phyloP scores from a whole-genome alignment of 2,329 filamentous ascomycete species.

The Claviceps paspali region DNA sequence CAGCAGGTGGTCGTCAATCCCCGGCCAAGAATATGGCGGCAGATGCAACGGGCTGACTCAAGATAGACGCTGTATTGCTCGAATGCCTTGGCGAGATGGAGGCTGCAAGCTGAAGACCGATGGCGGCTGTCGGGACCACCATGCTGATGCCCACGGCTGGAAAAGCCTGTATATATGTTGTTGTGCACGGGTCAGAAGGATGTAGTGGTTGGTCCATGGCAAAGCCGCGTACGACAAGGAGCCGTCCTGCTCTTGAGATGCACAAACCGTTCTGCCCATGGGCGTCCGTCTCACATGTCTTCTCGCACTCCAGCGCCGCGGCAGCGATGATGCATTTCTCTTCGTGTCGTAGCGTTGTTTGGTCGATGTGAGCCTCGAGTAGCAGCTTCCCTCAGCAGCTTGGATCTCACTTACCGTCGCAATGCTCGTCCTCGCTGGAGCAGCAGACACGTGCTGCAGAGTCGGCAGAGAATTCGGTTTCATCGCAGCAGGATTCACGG shows the following conservation, averaged over 20 bases:
- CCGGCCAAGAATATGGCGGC: conserved; percentile 17
- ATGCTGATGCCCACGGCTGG: conserved; percentile 13
- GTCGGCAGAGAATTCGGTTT: conserved; percentile 1
- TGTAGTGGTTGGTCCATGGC: background rate
- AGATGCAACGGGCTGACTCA: conserved; percentile 23
- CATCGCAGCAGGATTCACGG: conserved; percentile 9
- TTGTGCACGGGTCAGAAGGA: background rate
- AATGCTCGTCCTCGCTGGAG: conserved; percentile 13
- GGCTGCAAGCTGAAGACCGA: conserved; percentile 14
- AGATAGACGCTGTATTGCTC: conserved; percentile 20
- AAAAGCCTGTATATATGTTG: conserved; percentile 4
- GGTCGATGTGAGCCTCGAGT: conserved; percentile 3
- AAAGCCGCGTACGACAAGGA: background rate
- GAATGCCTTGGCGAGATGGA: conserved; percentile 18
- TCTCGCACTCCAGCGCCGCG: conserved; percentile 17
- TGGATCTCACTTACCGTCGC: conserved; percentile 10
- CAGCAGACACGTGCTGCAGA: conserved; percentile 13
- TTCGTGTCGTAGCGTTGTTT: conserved; percentile 4
- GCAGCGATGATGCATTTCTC: conserved; percentile 18
- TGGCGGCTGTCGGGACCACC: conserved; percentile 14
- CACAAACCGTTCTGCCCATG: conserved; percentile 11
- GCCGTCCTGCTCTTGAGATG: background rate
- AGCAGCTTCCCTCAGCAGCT: background rate
- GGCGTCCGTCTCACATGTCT: conserved; percentile 13
- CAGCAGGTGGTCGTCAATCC: conserved; percentile 16